Percentiles rank a stretch among this genome's conserved stretches.
Evolutionary conservation across 768 basidiomycete genomes (phyloP).

Genomic region (Russula vinacea): DNA sequence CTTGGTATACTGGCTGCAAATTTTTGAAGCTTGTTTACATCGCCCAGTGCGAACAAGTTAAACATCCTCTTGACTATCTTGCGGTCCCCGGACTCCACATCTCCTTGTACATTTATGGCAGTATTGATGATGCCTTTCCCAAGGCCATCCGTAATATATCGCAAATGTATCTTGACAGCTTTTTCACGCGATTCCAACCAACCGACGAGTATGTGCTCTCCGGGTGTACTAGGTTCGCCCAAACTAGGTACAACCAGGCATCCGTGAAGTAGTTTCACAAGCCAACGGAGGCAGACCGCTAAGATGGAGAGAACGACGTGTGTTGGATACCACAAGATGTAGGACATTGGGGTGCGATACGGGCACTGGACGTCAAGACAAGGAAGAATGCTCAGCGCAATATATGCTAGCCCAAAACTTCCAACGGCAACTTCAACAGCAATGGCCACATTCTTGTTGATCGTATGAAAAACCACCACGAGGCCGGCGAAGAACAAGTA

Average conservation of each 20-base stretch:
- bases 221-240: slow-evolving; percentile 34
- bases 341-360: background rate
- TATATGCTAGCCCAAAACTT: background rate
- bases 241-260: too few species aligned
- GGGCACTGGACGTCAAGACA: background rate
- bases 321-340: background rate
- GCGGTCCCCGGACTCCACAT: too few species aligned
- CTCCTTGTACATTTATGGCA: background rate
- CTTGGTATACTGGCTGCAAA: background rate
- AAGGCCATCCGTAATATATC: background rate
- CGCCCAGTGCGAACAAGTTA: background rate
- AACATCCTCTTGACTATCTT: background rate
- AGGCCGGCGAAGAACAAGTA: background rate
- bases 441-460: background rate
- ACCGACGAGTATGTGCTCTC: too few species aligned
- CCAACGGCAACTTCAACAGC: background rate
- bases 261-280: background rate
- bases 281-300: background rate
- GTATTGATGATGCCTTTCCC: background rate
- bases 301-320: background rate
- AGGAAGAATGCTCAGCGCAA: background rate
- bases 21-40: background rate
- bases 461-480: background rate
- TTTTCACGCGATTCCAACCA: too few species aligned
- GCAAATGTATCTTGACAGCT: background rate